Evolutionary conservation across 2,329 filamentous ascomycete genomes (phyloP).

Genomic region (Diaporthe capsici): DNA sequence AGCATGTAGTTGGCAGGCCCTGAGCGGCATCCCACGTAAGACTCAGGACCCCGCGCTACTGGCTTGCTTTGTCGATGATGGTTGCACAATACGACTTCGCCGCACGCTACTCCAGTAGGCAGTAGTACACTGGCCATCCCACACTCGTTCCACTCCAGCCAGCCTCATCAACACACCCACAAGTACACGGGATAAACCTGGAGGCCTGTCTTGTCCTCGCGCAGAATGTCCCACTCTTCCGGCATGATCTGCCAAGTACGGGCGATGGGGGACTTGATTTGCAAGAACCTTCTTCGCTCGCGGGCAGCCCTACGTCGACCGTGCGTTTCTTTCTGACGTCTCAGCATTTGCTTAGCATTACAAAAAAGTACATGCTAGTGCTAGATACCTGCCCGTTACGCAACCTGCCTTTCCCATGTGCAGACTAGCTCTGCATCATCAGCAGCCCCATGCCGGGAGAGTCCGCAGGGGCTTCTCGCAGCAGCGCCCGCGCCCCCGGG

Average conservation of each 20-base stretch:
- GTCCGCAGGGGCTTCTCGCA: not conserved
- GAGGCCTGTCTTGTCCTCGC: not conserved
- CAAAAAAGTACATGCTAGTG: not conserved
- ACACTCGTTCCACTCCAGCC: slow-evolving; percentile 4
- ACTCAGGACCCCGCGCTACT: not conserved
- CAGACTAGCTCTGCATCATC: slow-evolving; percentile 29
- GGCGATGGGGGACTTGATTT: not conserved
- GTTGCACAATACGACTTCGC: slow-evolving; percentile 18
- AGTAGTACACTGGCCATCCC: not conserved
- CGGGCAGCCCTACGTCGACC: slow-evolving; percentile 12
- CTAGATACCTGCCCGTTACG: slow-evolving; percentile 3
- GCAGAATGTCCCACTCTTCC: not conserved
- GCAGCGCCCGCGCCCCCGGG: not conserved
- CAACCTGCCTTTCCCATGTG: slow-evolving; percentile 17
- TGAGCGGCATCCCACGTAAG: not conserved
- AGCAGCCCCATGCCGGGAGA: slow-evolving; percentile 3
- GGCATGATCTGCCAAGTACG: slow-evolving; percentile 8
- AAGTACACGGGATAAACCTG: not conserved
- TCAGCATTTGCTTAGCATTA: slow-evolving; percentile 31
- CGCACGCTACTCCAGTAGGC: not conserved
- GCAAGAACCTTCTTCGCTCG: slow-evolving; percentile 8
- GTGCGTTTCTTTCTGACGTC: slow-evolving; percentile 26
- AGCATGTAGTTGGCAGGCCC: not conserved
- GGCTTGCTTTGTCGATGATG: not conserved
- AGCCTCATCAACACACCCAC: not conserved